These are phyloP conservation scores for Stylonectria norvegica DNA, from an alignment of 2,329 filamentous ascomycete genomes.

Conservation along the genomic window DNA sequence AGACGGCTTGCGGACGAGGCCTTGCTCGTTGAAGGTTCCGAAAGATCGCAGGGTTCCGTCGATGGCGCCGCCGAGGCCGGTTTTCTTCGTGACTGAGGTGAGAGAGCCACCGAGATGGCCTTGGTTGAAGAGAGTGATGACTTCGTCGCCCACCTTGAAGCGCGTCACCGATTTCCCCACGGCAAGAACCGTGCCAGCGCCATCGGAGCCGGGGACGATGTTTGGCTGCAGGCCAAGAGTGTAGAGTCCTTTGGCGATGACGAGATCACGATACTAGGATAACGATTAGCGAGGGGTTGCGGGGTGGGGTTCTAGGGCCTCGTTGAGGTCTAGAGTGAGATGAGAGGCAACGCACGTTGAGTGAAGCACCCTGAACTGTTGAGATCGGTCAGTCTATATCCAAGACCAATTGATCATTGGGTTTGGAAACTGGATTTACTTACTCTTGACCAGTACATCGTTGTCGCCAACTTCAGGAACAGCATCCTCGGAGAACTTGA, in stretches of 20 bases:
- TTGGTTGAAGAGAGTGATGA: constrained; percentile 61
- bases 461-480: constrained; percentile 63
- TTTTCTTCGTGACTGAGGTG: constrained; percentile 33
- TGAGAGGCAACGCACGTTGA: constrained; percentile 39
- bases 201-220: constrained; percentile 51
- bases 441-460: constrained; percentile 65
- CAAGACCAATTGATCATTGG: neutral
- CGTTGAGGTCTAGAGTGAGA: too few relatives aligned
- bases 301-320: too few relatives aligned
- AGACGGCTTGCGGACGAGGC: constrained; percentile 60
- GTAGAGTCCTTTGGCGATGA: constrained; percentile 48
- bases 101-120: constrained; percentile 46
- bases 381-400: constrained; percentile 6
- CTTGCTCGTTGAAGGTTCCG: constrained; percentile 64
- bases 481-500: constrained; percentile 53
- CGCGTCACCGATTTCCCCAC: constrained; percentile 47
- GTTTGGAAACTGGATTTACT: constrained; percentile 7
- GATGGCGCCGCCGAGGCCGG: constrained; percentile 64
- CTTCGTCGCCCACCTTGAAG: constrained; percentile 51
- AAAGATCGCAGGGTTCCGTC: constrained; percentile 68
- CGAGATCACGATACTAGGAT: constrained; percentile 48
- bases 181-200: constrained; percentile 51
- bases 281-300: constrained; percentile 6
- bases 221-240: constrained; percentile 41
- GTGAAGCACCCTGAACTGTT: constrained; percentile 46